Conservation (phyloP, 352 stramenopile genomes). For the Phytophthora boehmeriae region DNA sequence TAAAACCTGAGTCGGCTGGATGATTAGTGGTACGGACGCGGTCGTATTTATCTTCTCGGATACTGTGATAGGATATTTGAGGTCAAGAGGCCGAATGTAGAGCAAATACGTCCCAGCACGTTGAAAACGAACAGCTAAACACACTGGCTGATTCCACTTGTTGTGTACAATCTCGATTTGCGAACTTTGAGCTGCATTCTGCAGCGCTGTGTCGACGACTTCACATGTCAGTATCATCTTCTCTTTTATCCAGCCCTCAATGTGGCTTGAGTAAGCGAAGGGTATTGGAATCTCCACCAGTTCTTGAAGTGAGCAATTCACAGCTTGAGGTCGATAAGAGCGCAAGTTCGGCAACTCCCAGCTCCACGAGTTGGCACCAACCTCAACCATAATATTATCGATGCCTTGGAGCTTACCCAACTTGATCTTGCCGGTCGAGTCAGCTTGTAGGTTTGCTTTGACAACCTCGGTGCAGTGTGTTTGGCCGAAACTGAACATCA, state of each 20-base stretch:
- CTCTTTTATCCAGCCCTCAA: conserved; percentile 36
- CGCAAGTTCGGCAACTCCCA: conserved; percentile 58
- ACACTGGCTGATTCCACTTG: conserved; percentile 17
- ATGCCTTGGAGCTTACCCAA: conserved; percentile 39
- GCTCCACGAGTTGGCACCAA: conserved; percentile 21
- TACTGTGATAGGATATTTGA: conserved; percentile 42
- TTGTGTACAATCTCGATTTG: conserved; percentile 29
- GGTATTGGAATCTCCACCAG: conserved; percentile 43
- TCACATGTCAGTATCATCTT: conserved; percentile 35
- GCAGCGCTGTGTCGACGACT: conserved; percentile 33
- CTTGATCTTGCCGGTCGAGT: conserved; percentile 44
- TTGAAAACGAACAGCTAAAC: conserved; percentile 27
- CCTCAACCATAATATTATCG: conserved; percentile 17
- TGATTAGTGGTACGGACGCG: conserved; percentile 7
- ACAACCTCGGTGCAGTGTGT: conserved; percentile 29
- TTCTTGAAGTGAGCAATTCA: conserved; percentile 40
- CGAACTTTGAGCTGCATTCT: conserved; percentile 19
- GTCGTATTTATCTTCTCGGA: conserved; percentile 29
- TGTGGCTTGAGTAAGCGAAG: conserved; percentile 28
- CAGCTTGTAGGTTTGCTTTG: conserved; percentile 25
- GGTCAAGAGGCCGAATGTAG: conserved; percentile 37
- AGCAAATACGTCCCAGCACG: conserved; percentile 39
- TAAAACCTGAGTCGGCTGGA: conserved; percentile 25
- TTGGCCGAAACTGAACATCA: conserved; percentile 33
- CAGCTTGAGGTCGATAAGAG: conserved; percentile 32